Evolutionary conservation across 345 rosid genomes (phyloP).

Genomic region (Kandelia obovata): DNA sequence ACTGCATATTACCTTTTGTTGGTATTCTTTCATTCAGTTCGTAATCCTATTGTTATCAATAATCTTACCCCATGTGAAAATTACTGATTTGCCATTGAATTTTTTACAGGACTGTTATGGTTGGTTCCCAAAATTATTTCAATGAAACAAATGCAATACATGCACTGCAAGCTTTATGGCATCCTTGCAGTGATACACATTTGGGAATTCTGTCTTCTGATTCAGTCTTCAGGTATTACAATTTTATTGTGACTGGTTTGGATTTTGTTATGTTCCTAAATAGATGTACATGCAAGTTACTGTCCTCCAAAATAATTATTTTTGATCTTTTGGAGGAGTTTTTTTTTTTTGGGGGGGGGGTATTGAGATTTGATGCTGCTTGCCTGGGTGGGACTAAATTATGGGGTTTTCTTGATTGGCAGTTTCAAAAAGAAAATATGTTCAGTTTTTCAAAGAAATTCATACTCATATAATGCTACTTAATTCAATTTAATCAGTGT

Average conservation of each 20-base stretch:
- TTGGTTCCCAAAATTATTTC: slow-evolving; percentile 66
- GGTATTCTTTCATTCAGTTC: too few species aligned
- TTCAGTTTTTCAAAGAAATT: background rate
- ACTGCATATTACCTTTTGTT: too few species aligned
- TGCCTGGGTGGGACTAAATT: background rate
- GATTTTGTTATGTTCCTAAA: background rate
- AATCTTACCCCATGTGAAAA: background rate
- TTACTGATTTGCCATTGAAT: slow-evolving; percentile 10
- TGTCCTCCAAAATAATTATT: too few species aligned
- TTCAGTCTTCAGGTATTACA: slow-evolving; percentile 82
- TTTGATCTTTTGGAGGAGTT: background rate
- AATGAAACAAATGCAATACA: slow-evolving; percentile 51
- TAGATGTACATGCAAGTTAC: background rate
- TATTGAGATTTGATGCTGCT: background rate
- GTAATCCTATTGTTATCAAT: background rate
- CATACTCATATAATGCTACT: too few species aligned
- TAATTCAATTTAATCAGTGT: too few species aligned
- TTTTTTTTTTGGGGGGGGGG: too few species aligned
- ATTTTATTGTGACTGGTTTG: background rate
- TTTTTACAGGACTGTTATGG: slow-evolving; percentile 60
- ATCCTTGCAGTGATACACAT: slow-evolving; percentile 78
- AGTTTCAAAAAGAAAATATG: background rate
- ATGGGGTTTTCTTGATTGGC: background rate
- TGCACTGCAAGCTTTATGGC: slow-evolving; percentile 70
- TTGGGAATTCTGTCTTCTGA: slow-evolving; percentile 89